Base-by-base conservation (phyloP, 2,329 filamentous ascomycete species). In the Rhinocladiella similis region DNA sequence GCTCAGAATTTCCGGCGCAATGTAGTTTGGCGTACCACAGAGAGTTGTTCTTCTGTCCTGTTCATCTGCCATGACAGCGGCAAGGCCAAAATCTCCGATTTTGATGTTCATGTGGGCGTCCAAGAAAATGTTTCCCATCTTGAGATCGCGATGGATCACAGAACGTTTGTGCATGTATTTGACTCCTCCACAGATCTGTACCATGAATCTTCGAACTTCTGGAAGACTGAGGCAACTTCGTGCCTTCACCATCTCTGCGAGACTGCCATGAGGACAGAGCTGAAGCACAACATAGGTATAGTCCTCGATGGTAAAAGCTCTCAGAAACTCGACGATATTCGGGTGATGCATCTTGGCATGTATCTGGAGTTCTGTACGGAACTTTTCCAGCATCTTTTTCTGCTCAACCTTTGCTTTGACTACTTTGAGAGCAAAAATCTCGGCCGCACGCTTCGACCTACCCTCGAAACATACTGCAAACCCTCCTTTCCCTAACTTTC, bases 21-120 rank as follows among this genome's bases (percentile, higher is more conserved):
- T 96, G 71, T 99, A 99, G 73, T 99, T 99, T 1, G 94, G 94
- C 3, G 94, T 99, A 56, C 94, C 94, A 66, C 94, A 99, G 57
- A 99, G 84, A 5, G 94, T 99, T 22, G 91, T 97, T 67, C 95
- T 84, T 62, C 94, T 85, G 86, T 99, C 94, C 71, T 88, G 91
- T 69, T 93, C 91, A 9, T 92, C 95, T 43, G 97, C 86, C 54
- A 97, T 80, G 66, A 99, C 80, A 25, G 95, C 94, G 27, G 94
- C 94, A 53, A 99, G 80, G 2, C 94, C 94, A 75, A 99, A 99
- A 72, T 99, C 94, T 43, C 94, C 94, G 66, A 99, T 91, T 72
- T 99, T 99, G 66, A 96, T 88, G 68, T 99, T 96, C 93, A 99
- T 97, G 64, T 91, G 81, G 52, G 85, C 84, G 72, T 99, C 94